Percentiles rank a stretch among this genome's conserved stretches.
phyloP scores from a whole-genome alignment of 2,329 filamentous ascomycete species.

The Talaromyces sp. region DNA sequence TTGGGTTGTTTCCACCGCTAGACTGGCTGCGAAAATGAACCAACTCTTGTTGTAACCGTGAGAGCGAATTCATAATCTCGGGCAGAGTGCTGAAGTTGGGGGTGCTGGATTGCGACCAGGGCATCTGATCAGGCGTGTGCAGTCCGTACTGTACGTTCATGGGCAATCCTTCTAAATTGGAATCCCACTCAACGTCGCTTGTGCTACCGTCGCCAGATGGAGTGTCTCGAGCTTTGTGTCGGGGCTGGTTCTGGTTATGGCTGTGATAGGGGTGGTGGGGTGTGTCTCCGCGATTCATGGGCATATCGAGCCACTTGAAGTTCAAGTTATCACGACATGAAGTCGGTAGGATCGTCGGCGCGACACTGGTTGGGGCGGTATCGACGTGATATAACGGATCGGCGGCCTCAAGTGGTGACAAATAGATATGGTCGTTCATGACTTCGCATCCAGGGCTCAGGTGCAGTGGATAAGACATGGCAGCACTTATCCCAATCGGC shows the following conservation, averaged over 20 bases:
- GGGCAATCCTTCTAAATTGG: not conserved
- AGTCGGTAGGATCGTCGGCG: not conserved
- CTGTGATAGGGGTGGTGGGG: not conserved
- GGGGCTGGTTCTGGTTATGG: not conserved
- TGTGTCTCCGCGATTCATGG: not conserved
- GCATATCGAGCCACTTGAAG: not conserved
- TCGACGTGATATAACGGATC: not conserved
- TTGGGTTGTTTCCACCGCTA: not conserved
- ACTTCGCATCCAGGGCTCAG: not conserved
- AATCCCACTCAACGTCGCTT: not conserved
- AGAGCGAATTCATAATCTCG: not conserved
- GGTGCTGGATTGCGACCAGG: not conserved
- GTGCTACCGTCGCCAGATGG: not conserved
- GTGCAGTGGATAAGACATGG: not conserved
- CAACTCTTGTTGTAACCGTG: not conserved
- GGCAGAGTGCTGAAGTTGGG: not conserved
- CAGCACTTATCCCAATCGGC: not conserved
- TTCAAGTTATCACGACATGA: not conserved
- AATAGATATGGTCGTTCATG: not conserved
- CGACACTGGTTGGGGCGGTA: not conserved
- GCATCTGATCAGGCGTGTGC: not conserved
- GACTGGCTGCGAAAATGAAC: not conserved
- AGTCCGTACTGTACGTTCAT: not conserved
- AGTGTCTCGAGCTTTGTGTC: not conserved
- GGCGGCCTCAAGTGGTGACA: not conserved